These are phyloP conservation scores for Zasmidium cellare DNA, from an alignment of 2,329 filamentous ascomycete species.

Conservation along the genomic window DNA sequence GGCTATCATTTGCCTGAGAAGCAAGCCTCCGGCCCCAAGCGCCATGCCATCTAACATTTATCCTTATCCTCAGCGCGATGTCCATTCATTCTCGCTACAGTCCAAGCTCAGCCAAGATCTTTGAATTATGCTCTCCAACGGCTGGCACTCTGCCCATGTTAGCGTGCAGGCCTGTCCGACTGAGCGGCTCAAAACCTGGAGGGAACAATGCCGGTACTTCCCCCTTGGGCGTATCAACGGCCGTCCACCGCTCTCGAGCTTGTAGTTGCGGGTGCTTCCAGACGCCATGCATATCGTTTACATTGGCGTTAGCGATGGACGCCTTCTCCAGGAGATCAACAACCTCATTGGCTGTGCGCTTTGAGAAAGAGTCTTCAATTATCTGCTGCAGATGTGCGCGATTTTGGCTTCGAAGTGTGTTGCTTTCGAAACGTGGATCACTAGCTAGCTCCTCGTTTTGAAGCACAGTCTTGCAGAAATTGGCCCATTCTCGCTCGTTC, in stretches of 20 bases:
- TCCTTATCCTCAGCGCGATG: neutral
- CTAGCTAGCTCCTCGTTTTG: slow-evolving; percentile 42
- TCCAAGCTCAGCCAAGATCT: neutral
- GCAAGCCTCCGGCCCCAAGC: neutral
- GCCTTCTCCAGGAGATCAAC: slow-evolving; percentile 48
- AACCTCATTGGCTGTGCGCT: slow-evolving; percentile 42
- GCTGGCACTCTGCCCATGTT: neutral
- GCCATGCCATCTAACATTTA: neutral
- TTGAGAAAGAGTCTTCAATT: slow-evolving; percentile 46
- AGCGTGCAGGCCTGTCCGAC: neutral
- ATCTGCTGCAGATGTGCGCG: slow-evolving; percentile 48
- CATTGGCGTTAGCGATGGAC: slow-evolving; percentile 56
- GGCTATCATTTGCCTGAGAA: no score
- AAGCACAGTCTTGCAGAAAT: slow-evolving; percentile 51
- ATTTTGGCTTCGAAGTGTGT: slow-evolving; percentile 49
- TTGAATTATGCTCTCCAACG: neutral
- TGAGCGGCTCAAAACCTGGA: neutral
- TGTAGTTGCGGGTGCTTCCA: slow-evolving; percentile 57
- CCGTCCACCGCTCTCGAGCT: slow-evolving; percentile 53
- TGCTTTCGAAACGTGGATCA: slow-evolving; percentile 51
- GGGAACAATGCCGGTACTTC: slow-evolving; percentile 45
- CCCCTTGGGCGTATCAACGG: slow-evolving; percentile 51
- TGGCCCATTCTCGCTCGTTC: slow-evolving; percentile 58
- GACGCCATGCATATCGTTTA: slow-evolving; percentile 57
- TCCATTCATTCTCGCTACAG: neutral